These are phyloP conservation scores for Rhizopogon vesiculosus DNA, from an alignment of 768 basidiomycete species.

Conservation along the genomic window DNA sequence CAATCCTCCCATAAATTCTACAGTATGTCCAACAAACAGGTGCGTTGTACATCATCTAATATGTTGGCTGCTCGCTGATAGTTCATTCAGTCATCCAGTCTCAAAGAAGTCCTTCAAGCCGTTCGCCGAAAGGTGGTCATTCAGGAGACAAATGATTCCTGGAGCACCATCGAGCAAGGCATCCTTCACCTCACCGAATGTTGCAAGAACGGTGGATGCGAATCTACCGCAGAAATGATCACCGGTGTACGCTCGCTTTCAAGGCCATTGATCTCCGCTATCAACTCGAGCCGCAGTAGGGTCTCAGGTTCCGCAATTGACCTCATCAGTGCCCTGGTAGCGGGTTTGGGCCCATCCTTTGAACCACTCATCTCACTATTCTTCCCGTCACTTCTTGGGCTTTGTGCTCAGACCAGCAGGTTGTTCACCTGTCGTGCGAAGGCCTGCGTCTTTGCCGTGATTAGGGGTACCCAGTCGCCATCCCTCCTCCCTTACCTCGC, in stretches of 20 bases:
- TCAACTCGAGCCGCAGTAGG: conserved; percentile 70
- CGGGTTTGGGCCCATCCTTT: conserved; percentile 55
- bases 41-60: neutral
- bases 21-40: conserved; percentile 22
- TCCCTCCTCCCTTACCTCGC: conserved; percentile 57
- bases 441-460: conserved; percentile 51
- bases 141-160: conserved; percentile 58
- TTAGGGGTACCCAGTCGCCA: conserved; percentile 65
- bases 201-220: conserved; percentile 48
- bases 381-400: conserved; percentile 59
- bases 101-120: conserved; percentile 37
- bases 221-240: conserved; percentile 48
- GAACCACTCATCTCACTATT: conserved; percentile 62
- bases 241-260: conserved; percentile 45
- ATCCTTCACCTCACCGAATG: conserved; percentile 42
- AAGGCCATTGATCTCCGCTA: conserved; percentile 50
- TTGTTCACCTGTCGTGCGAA: conserved; percentile 66
- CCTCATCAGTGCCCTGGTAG: conserved; percentile 47
- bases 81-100: conserved; percentile 26
- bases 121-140: conserved; percentile 39
- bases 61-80: neutral
- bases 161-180: conserved; percentile 46
- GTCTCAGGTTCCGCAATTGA: conserved; percentile 67
- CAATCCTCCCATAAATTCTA: too few relatives aligned
- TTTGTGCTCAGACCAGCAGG: conserved; percentile 76